Base-by-base conservation (phyloP, 306 rosid species). In the Pterocarpus macrocarpus region DNA sequence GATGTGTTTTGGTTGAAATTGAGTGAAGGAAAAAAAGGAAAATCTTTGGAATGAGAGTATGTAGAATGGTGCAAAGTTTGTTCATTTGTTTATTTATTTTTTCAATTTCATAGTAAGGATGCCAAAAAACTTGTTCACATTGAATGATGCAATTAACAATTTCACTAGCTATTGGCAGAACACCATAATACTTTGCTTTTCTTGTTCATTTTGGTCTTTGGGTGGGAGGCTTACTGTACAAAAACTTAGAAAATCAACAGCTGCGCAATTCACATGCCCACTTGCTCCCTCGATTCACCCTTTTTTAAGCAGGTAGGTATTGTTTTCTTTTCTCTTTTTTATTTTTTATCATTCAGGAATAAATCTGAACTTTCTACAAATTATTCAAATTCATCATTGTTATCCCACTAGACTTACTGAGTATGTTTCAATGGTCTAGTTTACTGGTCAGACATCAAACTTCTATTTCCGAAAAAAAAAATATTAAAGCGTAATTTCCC, bases 121-220 rank as follows among this genome's bases (percentile, higher is more conserved):
- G 69, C 16, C 67, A 39, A 8, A 78, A 64, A 69, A 16, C 22
- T 38, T 68, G 41, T 74, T 85, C 28, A 10, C 17, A 28, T 67
- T 69, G 56, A 35, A 67, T 43, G 75, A 53, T 85, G 77, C 73
- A 75, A 15, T 78, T 78, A 58, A 72, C 67, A 73, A 13, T 78
- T 73, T 73, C 53, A 68, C 32, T 0, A 6, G 17, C 75, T 70
- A n/a, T 44, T 80, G 32, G 65, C 76, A 58, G 28, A 28, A n/a
- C 39, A 39, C 9, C 17, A 16, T 64, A 7, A 7, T 64, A 22
- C 28, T 22, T 56, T 4, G 45, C 14, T 61, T n/a, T 49, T 11
- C 6, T 15, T n/a, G 16, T 9, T 17, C 35, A 3, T 73, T 57
- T 8, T 57, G n/a, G 1, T 16, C 32, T 17, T 43, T 68, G 33